These are phyloP conservation scores for Monilinia aucupariae DNA, from an alignment of 2,329 filamentous ascomycete genomes.

Conservation along the genomic window DNA sequence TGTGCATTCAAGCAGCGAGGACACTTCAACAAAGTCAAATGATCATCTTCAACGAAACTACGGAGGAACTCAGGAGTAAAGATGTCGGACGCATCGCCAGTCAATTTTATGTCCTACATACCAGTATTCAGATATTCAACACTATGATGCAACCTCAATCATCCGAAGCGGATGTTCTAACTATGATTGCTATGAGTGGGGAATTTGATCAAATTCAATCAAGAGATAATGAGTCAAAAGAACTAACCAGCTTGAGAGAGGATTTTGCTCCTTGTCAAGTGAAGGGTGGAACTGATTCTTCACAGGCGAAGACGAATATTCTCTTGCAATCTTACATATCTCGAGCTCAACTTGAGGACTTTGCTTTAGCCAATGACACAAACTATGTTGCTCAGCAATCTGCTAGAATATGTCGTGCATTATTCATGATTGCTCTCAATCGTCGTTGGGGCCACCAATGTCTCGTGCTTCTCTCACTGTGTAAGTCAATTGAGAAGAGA, in stretches of 20 bases:
- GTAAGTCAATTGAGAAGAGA: constrained; percentile 94
- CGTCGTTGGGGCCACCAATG: constrained; percentile 95
- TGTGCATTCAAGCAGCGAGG: constrained; percentile 82
- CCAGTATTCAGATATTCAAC: constrained; percentile 94
- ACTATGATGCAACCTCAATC: constrained; percentile 81
- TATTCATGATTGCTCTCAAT: constrained; percentile 97
- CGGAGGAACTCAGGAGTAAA: constrained; percentile 87
- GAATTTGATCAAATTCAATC: constrained; percentile 98
- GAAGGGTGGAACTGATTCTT: constrained; percentile 58
- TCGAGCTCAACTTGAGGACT: constrained; percentile 80
- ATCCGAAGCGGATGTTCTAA: constrained; percentile 85
- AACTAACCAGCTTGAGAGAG: constrained; percentile 68
- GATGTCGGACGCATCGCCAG: constrained; percentile 95
- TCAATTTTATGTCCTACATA: constrained; percentile 92
- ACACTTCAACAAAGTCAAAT: constrained; percentile 91
- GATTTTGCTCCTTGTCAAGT: constrained; percentile 65
- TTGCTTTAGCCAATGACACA: constrained; percentile 84
- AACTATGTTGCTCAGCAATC: constrained; percentile 96
- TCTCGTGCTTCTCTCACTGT: constrained; percentile 80
- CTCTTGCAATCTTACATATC: constrained; percentile 92
- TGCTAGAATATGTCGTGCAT: constrained; percentile 83
- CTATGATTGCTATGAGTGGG: constrained; percentile 95
- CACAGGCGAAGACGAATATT: constrained; percentile 93
- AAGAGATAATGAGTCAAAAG: constrained; percentile 82
- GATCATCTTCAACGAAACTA: constrained; percentile 96